These are phyloP conservation scores for Persicaria tinctoria DNA, from an alignment of 148 eudicot species.

Conservation along the genomic window DNA sequence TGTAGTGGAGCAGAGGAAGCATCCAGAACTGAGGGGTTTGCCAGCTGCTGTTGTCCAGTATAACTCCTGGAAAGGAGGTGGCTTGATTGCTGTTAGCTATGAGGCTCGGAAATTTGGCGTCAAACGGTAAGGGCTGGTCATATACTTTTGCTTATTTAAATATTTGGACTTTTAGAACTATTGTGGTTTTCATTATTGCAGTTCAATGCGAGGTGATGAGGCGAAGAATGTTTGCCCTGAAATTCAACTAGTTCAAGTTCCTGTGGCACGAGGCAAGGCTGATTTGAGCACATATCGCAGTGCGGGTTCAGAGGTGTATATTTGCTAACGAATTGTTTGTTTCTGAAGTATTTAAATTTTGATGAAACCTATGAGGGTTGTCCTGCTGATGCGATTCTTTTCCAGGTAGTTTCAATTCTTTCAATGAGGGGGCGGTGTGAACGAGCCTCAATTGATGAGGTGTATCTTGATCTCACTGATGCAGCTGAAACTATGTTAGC, in stretches of 20 bases:
- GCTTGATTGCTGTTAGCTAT: conserved; percentile 82
- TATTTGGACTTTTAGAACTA: conserved; percentile 12
- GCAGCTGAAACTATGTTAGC: conserved; percentile 77
- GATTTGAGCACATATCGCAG: conserved; percentile 70
- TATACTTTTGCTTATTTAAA: neutral
- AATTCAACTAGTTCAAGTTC: conserved; percentile 88
- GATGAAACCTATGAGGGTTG: neutral
- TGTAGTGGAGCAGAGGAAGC: conserved; percentile 82
- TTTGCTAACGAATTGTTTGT: neutral
- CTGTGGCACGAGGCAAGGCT: conserved; percentile 92
- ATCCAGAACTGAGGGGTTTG: conserved; percentile 64
- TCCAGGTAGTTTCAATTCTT: conserved; percentile 88
- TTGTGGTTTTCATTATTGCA: conserved; percentile 21
- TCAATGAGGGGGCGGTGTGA: conserved; percentile 83
- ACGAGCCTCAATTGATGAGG: conserved; percentile 97
- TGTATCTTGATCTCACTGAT: conserved; percentile 89
- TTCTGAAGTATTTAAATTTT: neutral
- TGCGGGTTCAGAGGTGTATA: conserved; percentile 92
- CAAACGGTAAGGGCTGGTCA: conserved; percentile 52
- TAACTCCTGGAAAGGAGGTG: conserved; percentile 97
- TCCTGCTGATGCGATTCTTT: conserved; percentile 14
- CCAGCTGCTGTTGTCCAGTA: conserved; percentile 95
- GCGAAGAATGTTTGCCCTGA: conserved; percentile 77
- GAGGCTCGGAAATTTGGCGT: conserved; percentile 89
- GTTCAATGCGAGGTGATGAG: conserved; percentile 95